Percentiles rank a stretch among this genome's conserved stretches.
phyloP scores from a whole-genome alignment of 2,329 filamentous ascomycete species.

The Tolypocladium sp. region DNA sequence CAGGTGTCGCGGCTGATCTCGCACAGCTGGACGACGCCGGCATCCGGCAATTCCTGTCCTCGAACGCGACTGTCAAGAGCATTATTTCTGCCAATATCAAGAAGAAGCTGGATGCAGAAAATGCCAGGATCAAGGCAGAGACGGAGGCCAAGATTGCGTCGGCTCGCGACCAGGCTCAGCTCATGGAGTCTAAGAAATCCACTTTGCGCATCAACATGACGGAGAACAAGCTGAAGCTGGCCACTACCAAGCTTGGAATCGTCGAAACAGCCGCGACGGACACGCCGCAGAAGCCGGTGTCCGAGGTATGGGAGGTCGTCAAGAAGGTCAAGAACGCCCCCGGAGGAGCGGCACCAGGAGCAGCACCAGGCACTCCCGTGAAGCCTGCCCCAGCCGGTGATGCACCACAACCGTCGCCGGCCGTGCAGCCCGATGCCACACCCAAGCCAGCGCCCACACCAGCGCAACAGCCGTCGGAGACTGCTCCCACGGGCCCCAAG shows the following conservation, averaged over 20 bases:
- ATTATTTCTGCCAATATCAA: conserved; percentile 56
- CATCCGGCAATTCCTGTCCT: conserved; percentile 46
- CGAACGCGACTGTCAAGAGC: conserved; percentile 46
- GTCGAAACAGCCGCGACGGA: conserved; percentile 77
- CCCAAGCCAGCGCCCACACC: conserved; percentile 2
- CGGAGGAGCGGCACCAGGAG: conserved; percentile 8
- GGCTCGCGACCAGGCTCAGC: conserved; percentile 54
- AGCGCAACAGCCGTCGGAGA: conserved; percentile 6
- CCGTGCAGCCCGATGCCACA: neutral
- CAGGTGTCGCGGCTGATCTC: conserved; percentile 30
- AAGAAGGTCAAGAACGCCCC: conserved; percentile 60
- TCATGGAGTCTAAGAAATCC: conserved; percentile 67
- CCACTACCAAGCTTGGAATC: conserved; percentile 64
- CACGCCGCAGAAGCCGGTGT: conserved; percentile 74
- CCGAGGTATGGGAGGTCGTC: conserved; percentile 77
- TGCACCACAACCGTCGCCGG: neutral
- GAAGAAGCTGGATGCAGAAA: conserved; percentile 59
- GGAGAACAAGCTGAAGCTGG: conserved; percentile 56
- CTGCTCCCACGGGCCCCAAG: conserved; percentile 4
- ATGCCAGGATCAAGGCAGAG: conserved; percentile 49
- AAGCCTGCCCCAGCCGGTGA: conserved; percentile 1
- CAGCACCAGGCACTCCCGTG: conserved; percentile 6
- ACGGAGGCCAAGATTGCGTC: conserved; percentile 43
- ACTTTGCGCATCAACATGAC: conserved; percentile 70
- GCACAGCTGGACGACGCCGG: conserved; percentile 44